Base-by-base conservation (phyloP, 2,329 filamentous ascomycete genomes). In the Phoma sp. region DNA sequence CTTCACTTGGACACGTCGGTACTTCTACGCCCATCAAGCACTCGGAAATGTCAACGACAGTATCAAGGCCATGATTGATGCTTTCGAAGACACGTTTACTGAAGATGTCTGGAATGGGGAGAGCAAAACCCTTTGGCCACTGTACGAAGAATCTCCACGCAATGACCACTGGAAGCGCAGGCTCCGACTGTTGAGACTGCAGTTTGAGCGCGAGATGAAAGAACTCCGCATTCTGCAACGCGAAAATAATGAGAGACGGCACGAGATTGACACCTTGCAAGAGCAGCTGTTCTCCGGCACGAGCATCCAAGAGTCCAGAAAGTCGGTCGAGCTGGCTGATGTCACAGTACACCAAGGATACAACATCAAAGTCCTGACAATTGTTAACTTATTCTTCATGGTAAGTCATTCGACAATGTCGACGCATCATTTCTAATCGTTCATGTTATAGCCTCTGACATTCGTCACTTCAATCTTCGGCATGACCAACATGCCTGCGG, bases 251-350 rank as follows among this genome's bases (percentile, higher is more conserved):
- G 77, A 80, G 40, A 78, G 81, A 14, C 72, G 83, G 15, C 80
- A 80, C 43, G 83, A 86, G 64, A 84, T 87, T 39, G 74, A 80
- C 45, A 82, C 80, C 4, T 66, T 88, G 53, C 75, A 85, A 46
- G 84, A 87, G 54, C 84, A 87, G 66, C 78, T 88, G 0, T 88
- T 87, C 69, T 83, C 78, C 29, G 85, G 85, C 2, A 87, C 84
- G n/a, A 81, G 78, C 2, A 85, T 88, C 49, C 81, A 85, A 61
- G 85, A 87, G 67, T 82, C 79, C 33, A 74, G 85, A 12, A 81
- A 85, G 60, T 84, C 82, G 14, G 85, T 88, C 29, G 84, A 87
- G 53, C 67, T 80, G 40, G 75, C 78, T 1, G 77, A 78, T 38
- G 80, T 81, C 11, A 81, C 80, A 0, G 78, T 83, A 17, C 74